Evolutionary conservation across 73 alveolate species (phyloP).

Genomic region (Halteria grandinella): DNA sequence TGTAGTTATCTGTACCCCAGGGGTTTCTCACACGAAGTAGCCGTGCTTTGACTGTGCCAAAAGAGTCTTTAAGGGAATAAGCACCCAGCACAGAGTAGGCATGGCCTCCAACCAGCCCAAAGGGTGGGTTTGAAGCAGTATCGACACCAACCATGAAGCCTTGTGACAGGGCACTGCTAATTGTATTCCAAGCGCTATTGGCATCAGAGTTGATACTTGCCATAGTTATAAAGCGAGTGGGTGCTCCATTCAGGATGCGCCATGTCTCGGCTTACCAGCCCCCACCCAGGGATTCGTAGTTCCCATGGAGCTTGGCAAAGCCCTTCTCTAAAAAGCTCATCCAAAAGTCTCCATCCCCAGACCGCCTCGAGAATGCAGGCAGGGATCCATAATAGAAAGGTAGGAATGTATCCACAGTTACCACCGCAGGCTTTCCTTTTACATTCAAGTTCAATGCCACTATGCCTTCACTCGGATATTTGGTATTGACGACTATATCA

Average conservation of each 20-base stretch:
- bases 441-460: slow-evolving; percentile 7
- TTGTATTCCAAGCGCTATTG: not conserved
- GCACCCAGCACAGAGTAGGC: slow-evolving; percentile 22
- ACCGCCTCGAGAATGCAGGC: not conserved
- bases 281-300: slow-evolving; percentile 26
- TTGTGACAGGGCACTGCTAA: not conserved
- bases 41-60: not conserved
- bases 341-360: slow-evolving; percentile 41
- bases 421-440: slow-evolving; percentile 32
- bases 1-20: slow-evolving; percentile 33
- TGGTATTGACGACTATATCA: slow-evolving; percentile 1
- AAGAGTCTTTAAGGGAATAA: slow-evolving; percentile 16
- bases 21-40: slow-evolving; percentile 36
- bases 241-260: slow-evolving; percentile 45
- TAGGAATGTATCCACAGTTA: slow-evolving; percentile 22
- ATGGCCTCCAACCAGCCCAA: slow-evolving; percentile 42
- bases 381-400: slow-evolving; percentile 17
- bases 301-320: slow-evolving; percentile 27
- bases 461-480: slow-evolving; percentile 28
- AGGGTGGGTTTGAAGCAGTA: slow-evolving; percentile 1
- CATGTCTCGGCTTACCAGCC: slow-evolving; percentile 48
- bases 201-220: not conserved
- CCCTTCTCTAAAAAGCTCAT: slow-evolving; percentile 15
- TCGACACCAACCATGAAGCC: slow-evolving; percentile 31
- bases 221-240: not conserved